A percentile compares a stretch with the other conserved stretches of the same genome.
Conservation (phyloP, 2,329 filamentous ascomycete genomes). For the Monosporascus sp. region DNA sequence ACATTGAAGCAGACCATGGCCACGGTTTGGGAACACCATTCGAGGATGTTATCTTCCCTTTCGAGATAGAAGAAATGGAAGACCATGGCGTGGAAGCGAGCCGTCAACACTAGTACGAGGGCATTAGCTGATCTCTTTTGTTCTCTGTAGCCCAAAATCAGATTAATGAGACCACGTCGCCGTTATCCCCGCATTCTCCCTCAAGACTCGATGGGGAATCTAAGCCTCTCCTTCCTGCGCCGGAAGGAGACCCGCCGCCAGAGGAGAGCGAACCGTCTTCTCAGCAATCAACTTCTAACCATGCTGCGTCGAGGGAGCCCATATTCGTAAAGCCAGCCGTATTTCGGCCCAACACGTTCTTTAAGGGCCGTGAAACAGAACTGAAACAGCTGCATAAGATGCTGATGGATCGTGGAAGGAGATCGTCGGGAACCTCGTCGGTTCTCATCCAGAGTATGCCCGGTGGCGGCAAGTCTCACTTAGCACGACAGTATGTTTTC, state of each 20-base stretch:
- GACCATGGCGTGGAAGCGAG: conserved; percentile 13
- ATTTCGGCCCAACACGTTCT: conserved; percentile 54
- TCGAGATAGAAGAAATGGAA: conserved; percentile 28
- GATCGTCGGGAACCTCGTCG: conserved; percentile 53
- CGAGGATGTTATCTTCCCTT: conserved; percentile 21
- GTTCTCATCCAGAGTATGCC: conserved; percentile 60
- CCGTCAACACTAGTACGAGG: conserved; percentile 11
- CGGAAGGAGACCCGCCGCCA: conserved; percentile 14
- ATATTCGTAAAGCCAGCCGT: conserved; percentile 44
- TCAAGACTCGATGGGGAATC: conserved; percentile 18
- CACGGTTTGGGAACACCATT: conserved; percentile 17
- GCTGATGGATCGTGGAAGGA: conserved; percentile 50
- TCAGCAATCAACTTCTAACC: conserved; percentile 21
- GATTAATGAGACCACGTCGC: conserved; percentile 27
- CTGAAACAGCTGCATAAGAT: conserved; percentile 53
- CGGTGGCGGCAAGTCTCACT: conserved; percentile 63
- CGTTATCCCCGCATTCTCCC: conserved; percentile 16
- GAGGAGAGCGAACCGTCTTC: conserved; percentile 23
- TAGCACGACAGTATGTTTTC: conserved; percentile 64
- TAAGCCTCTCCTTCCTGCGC: conserved; percentile 23
- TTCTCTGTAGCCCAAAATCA: conserved; percentile 25
- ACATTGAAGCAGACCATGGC: conserved; percentile 11
- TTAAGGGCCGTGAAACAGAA: conserved; percentile 54
- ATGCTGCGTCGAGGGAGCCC: conserved; percentile 16
- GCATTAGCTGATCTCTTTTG: conserved; percentile 24